Percentiles rank a stretch among this genome's conserved stretches.
These are phyloP conservation scores for Thinopyrum elongatum DNA, from an alignment of 176 grass and related monocot species.

Conservation along the genomic window DNA sequence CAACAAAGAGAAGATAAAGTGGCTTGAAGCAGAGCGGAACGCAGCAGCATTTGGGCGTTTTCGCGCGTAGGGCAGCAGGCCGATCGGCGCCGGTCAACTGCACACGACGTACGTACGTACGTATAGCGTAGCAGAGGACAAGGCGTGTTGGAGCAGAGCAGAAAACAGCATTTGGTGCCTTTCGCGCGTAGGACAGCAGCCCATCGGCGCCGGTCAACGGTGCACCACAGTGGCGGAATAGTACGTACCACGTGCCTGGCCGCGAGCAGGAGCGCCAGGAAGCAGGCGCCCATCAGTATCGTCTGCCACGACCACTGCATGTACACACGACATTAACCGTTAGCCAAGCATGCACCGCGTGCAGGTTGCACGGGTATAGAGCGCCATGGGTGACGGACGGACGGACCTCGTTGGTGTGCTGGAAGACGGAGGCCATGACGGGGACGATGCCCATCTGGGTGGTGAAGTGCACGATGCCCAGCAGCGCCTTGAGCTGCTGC, in stretches of 20 bases:
- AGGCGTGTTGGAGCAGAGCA: not conserved
- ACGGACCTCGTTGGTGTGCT: constrained; percentile 60
- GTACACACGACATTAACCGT: not conserved
- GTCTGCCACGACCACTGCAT: constrained; percentile 98
- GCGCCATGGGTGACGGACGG: no score
- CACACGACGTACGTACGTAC: no score
- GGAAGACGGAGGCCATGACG: constrained; percentile 87
- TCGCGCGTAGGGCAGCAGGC: no score
- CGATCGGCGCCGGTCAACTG: no score
- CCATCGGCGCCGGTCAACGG: not conserved
- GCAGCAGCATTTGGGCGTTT: no score
- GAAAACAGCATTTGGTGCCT: not conserved
- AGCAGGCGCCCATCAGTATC: constrained; percentile 71
- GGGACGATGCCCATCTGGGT: constrained; percentile 80
- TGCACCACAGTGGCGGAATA: no score
- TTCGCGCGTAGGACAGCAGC: no score
- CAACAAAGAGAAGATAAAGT: not conserved
- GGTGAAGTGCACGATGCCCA: constrained; percentile 95
- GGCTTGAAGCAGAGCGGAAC: no score
- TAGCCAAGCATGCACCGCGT: not conserved
- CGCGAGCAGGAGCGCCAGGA: constrained; percentile 59
- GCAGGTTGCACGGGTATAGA: not conserved
- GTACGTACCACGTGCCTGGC: constrained; percentile 72
- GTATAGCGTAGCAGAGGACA: not conserved
- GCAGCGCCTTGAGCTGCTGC: constrained; percentile 86